Conservation (phyloP, 352 stramenopile genomes). For the Phytophthora cactorum region DNA sequence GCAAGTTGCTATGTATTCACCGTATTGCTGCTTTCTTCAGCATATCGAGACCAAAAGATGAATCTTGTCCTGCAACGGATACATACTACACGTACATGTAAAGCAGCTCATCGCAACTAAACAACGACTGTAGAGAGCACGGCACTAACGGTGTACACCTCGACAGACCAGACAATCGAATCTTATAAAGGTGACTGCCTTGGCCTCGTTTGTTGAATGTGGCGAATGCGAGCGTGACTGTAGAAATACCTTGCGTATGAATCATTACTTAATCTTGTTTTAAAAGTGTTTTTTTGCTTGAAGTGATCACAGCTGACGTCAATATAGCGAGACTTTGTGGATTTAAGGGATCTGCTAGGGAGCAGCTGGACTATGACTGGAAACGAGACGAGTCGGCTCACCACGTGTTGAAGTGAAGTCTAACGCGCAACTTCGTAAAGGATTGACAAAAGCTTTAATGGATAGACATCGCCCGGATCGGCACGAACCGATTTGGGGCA, state of each 20-base stretch:
- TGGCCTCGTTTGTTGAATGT: background rate
- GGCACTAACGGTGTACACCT: background rate
- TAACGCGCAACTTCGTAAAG: constrained; percentile 30
- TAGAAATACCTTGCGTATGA: constrained; percentile 20
- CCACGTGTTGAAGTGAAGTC: constrained; percentile 15
- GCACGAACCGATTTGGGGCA: constrained; percentile 29
- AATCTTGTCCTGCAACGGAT: background rate
- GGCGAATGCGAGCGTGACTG: constrained; percentile 18
- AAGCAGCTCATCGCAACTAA: background rate
- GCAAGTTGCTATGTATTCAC: background rate
- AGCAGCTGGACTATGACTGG: constrained; percentile 13
- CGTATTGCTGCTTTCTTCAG: constrained; percentile 3
- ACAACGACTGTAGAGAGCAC: constrained; percentile 11
- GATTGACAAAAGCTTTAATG: constrained; percentile 22
- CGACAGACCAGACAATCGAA: background rate
- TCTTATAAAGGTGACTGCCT: background rate
- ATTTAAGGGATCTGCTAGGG: constrained; percentile 4
- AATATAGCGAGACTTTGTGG: constrained; percentile 29
- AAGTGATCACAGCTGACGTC: constrained; percentile 10
- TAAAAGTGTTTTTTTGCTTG: background rate
- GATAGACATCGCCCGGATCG: constrained; percentile 21
- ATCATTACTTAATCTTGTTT: constrained; percentile 19
- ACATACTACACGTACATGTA: background rate
- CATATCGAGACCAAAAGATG: constrained; percentile 5
- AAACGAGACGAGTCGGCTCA: constrained; percentile 31